These are phyloP conservation scores for Coniochaeta hoffmannii DNA, from an alignment of 2,329 filamentous ascomycete species.

Conservation along the genomic window DNA sequence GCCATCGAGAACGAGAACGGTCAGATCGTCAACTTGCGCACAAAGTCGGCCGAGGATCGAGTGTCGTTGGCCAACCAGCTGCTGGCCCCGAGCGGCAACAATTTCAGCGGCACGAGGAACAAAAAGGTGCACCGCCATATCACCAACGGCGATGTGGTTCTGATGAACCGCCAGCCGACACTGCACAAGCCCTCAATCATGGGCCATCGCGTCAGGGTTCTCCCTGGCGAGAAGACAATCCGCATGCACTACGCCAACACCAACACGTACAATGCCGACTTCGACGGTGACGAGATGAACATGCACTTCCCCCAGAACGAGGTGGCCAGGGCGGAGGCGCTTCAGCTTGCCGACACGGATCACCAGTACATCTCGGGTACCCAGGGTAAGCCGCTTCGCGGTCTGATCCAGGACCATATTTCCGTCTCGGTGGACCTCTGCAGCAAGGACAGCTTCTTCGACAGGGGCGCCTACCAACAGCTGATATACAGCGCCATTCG, in stretches of 20 bases:
- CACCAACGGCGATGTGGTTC: constrained; percentile 90
- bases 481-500: constrained; percentile 85
- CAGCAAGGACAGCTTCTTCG: constrained; percentile 86
- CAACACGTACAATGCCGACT: constrained; percentile 99
- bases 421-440: constrained; percentile 90
- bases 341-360: constrained; percentile 91
- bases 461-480: constrained; percentile 81
- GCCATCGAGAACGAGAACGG: constrained; percentile 96
- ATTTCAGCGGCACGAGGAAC: constrained; percentile 67
- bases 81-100: constrained; percentile 72
- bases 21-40: constrained; percentile 78
- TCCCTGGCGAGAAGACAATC: constrained; percentile 93
- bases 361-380: constrained; percentile 95
- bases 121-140: constrained; percentile 97
- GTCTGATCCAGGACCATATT: constrained; percentile 97
- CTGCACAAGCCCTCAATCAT: constrained; percentile 99
- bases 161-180: constrained; percentile 98
- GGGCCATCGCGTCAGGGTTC: constrained; percentile 87
- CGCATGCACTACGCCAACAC: constrained; percentile 99
- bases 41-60: constrained; percentile 82
- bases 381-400: constrained; percentile 84
- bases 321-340: constrained; percentile 82
- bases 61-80: constrained; percentile 88
- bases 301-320: constrained; percentile 99
- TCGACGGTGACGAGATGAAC: constrained; percentile 99